Conservation (phyloP, 306 rosid genomes). For the Vigna radiata region DNA sequence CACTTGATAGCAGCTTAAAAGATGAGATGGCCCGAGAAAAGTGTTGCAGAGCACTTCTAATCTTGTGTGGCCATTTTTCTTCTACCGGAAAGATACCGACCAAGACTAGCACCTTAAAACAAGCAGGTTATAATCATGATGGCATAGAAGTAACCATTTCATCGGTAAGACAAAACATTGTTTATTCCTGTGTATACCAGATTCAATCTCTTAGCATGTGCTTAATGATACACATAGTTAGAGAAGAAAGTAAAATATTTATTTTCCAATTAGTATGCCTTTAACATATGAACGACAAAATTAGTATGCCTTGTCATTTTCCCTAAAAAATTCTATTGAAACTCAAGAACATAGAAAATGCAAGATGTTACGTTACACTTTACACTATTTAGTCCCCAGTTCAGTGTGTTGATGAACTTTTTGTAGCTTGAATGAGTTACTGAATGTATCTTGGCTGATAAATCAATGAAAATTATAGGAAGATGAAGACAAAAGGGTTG, state of each 20-base stretch:
- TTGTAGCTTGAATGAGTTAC: constrained; percentile 31
- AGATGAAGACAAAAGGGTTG: constrained; percentile 54
- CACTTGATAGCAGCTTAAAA: constrained; percentile 71
- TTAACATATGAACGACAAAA: too few species aligned
- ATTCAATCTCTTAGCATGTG: not conserved
- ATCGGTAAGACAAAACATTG: constrained; percentile 24
- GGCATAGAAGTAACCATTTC: constrained; percentile 42
- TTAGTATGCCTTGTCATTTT: too few species aligned
- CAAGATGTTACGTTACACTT: too few species aligned
- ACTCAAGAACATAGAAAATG: too few species aligned
- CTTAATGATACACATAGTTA: not conserved
- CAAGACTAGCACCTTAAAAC: constrained; percentile 51
- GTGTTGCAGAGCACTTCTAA: constrained; percentile 69
- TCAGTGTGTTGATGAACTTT: not conserved
- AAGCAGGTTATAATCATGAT: constrained; percentile 44
- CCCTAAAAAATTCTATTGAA: too few species aligned
- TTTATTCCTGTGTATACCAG: not conserved
- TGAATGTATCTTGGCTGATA: constrained; percentile 34
- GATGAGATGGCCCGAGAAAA: constrained; percentile 54
- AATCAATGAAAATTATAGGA: constrained; percentile 50
- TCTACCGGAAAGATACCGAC: constrained; percentile 54
- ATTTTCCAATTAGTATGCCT: too few species aligned
- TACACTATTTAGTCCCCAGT: too few species aligned
- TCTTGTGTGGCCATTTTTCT: constrained; percentile 72
- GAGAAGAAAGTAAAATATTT: not conserved